These are phyloP conservation scores for Polytrichum formosum DNA, from an alignment of 225 moss, liverwort and hornwort species.

Conservation along the genomic window DNA sequence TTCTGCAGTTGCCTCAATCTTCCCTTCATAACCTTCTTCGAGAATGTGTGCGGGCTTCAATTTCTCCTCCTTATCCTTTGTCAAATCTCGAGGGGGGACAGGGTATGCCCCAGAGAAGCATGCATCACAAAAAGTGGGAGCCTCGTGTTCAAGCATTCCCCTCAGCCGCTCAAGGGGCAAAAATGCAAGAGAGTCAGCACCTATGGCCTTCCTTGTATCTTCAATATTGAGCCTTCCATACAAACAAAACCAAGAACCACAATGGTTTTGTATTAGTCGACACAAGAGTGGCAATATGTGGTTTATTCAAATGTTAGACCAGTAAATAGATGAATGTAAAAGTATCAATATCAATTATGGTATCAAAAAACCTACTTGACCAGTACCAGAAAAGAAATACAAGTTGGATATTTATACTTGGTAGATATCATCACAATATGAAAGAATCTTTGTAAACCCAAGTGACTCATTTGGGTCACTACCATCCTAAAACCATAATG, in stretches of 20 bases:
- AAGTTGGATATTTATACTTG: no score
- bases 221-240: conserved; percentile 58
- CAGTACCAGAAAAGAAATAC: no score
- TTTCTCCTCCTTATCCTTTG: conserved; percentile 81
- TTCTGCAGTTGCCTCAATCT: conserved; percentile 34
- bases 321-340: no score
- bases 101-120: conserved; percentile 87
- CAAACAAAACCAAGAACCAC: not conserved
- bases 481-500: no score
- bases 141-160: conserved; percentile 59
- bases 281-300: no score
- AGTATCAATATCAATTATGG: no score
- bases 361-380: no score
- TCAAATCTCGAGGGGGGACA: conserved; percentile 67
- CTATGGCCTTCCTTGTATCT: conserved; percentile 70
- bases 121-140: conserved; percentile 87
- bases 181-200: conserved; percentile 86
- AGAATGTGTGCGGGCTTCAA: conserved; percentile 45
- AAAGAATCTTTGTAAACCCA: no score
- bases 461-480: no score
- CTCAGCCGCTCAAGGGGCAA: conserved; percentile 67
- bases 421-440: no score
- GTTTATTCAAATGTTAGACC: no score
- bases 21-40: conserved; percentile 46
- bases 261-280: no score